Conservation (phyloP, 2,329 filamentous ascomycete species). For the Apiospora marii region DNA sequence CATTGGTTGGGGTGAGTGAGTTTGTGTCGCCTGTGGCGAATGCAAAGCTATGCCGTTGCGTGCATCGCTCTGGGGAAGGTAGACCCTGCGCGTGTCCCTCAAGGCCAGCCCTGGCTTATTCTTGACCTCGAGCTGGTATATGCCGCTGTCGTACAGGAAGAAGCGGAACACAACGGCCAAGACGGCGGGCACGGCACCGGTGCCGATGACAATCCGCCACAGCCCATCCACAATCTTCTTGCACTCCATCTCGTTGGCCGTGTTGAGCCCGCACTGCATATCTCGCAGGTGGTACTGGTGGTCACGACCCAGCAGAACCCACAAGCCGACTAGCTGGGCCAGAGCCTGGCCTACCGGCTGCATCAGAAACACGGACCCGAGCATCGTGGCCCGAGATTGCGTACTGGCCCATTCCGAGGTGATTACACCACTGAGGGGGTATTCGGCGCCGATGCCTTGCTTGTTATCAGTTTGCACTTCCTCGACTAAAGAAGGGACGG, state of each 20-base stretch:
- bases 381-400: constrained; percentile 67
- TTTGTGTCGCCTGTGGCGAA: constrained; percentile 38
- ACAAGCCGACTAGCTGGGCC: constrained; percentile 67
- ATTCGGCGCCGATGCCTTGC: constrained; percentile 71
- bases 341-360: constrained; percentile 72
- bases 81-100: constrained; percentile 66
- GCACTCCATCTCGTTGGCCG: constrained; percentile 50
- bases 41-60: constrained; percentile 45
- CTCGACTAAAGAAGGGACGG: background rate
- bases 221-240: constrained; percentile 63
- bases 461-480: background rate
- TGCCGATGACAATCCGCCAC: constrained; percentile 73
- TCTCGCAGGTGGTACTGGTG: constrained; percentile 37
- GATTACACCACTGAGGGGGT: constrained; percentile 71
- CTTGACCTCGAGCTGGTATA: constrained; percentile 71
- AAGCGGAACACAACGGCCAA: constrained; percentile 72
- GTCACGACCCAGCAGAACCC: constrained; percentile 55
- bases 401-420: constrained; percentile 70
- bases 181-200: constrained; percentile 69
- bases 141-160: constrained; percentile 70
- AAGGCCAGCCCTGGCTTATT: constrained; percentile 66
- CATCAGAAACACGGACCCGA: constrained; percentile 72
- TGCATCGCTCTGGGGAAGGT: constrained; percentile 50
- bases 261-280: constrained; percentile 53
- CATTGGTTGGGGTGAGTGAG: constrained; percentile 41